phyloP scores from a whole-genome alignment of 169 alveolate genomes.

The Cryptosporidium xiaoi region DNA sequence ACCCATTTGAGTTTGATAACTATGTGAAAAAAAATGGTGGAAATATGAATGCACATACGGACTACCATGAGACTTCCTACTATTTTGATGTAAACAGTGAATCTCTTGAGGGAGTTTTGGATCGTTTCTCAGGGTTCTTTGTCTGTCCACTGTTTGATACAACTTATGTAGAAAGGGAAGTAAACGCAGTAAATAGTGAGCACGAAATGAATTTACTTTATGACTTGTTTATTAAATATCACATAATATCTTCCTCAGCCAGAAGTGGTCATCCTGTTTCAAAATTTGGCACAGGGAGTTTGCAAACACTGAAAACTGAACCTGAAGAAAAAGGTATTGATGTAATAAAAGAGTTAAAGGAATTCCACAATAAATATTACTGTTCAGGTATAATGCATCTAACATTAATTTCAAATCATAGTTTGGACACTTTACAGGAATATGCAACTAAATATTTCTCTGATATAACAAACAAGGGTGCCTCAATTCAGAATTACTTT shows the following conservation, averaged over 20 bases:
- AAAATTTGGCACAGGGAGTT: slow-evolving; percentile 79
- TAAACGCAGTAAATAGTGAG: slow-evolving; percentile 86
- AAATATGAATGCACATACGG: slow-evolving; percentile 82
- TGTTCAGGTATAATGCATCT: slow-evolving; percentile 73
- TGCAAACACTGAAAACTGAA: slow-evolving; percentile 73
- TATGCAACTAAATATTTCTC: slow-evolving; percentile 47
- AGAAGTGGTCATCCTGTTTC: slow-evolving; percentile 45
- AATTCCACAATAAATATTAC: slow-evolving; percentile 76
- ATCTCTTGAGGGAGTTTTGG: slow-evolving; percentile 79
- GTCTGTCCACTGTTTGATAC: slow-evolving; percentile 82
- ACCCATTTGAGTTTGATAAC: slow-evolving; percentile 78
- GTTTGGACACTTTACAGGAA: slow-evolving; percentile 18
- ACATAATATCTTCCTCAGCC: slow-evolving; percentile 33
- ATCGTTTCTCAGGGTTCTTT: slow-evolving; percentile 83
- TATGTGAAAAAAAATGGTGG: slow-evolving; percentile 83
- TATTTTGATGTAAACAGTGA: slow-evolving; percentile 82
- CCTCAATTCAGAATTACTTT: slow-evolving; percentile 16
- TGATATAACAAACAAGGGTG: slow-evolving; percentile 22
- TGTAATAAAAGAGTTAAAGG: slow-evolving; percentile 61
- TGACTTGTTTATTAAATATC: slow-evolving; percentile 55
- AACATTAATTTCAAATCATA: slow-evolving; percentile 33
- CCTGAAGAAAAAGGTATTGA: slow-evolving; percentile 77
- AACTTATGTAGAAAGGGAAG: slow-evolving; percentile 82
- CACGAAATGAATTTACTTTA: slow-evolving; percentile 82
- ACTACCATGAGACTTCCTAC: slow-evolving; percentile 83